phyloP scores from a whole-genome alignment of 1,139 yeast genomes.

The Candida sanyaensis region DNA sequence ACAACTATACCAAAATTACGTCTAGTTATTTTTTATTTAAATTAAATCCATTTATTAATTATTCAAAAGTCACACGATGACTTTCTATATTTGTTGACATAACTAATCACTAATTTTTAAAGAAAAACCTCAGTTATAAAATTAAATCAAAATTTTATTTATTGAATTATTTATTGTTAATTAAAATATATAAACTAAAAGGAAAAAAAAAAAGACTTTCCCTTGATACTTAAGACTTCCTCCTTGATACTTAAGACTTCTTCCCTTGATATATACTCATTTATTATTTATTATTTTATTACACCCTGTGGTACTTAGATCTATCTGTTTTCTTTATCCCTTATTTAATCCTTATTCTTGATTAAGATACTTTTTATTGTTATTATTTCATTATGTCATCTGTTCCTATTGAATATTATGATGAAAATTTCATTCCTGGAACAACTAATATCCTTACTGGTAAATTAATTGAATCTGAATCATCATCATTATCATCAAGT shows the following conservation, averaged over 20 bases:
- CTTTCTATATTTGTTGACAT: conserved; percentile 1
- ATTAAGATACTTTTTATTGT: background rate
- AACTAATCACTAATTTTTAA: background rate
- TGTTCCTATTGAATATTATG: conserved; percentile 20
- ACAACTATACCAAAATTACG: background rate
- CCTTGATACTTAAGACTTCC: too few species aligned
- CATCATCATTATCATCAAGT: conserved; percentile 22
- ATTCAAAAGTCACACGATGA: conserved; percentile 9
- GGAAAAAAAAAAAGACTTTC: too few species aligned
- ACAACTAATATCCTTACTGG: conserved; percentile 52
- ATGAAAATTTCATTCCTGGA: conserved; percentile 62
- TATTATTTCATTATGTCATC: background rate
- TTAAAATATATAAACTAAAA: background rate
- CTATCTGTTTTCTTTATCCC: too few species aligned
- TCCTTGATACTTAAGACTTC: too few species aligned
- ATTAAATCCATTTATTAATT: background rate
- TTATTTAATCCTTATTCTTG: too few species aligned
- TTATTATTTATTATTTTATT: too few species aligned
- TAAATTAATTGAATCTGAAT: conserved; percentile 3
- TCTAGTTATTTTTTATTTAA: background rate
- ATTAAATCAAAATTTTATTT: too few species aligned
- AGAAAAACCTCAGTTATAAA: background rate
- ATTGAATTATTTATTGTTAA: background rate
- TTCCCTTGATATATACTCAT: too few species aligned
- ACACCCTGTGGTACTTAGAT: too few species aligned